Evolutionary conservation across 441 rosid genomes (phyloP), one percentile per base, ranked within the genome.

Genomic region (Brassica balearica): DNA sequence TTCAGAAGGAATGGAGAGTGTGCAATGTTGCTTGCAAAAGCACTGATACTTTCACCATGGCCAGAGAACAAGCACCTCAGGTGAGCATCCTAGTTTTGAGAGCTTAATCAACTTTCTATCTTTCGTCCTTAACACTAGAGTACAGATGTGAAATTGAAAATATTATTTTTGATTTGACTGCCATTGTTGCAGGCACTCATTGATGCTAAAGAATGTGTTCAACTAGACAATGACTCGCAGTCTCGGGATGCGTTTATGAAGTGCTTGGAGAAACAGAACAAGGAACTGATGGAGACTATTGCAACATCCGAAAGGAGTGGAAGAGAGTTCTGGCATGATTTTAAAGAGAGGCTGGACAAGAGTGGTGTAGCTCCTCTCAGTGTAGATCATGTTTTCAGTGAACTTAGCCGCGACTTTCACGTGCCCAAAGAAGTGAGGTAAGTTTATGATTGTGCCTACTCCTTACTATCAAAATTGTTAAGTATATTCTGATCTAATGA

Each of bases 171-270:
- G 27, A 23, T 11, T 73, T 41, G 78, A 76, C 87, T 74, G 78
- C 74, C 87, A 66, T 74, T 86, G 83, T 92, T 85, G 83, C 86
- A 88, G 76, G 78, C 77, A 41, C 82, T 69, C 77, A 65, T 77
- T 79, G 27, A 86, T 84, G 80, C 85, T 48, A 65, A 84, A 69
- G 34, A 0, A 29, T 29, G 34, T 29, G 34, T 29, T 29, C 34
- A 29, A 25, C 27, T 17, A 23, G 27, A 23, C 27, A 23, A 23
- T 23, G 0, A 23, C 27, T 23, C 27, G 27, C 27, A 23, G 27
- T 23, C 27, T 23, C 27, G 27, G 27, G 27, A 23, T 23, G 27
- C 27, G 0, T 29, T 29, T 29, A 29, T 5, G 34, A 29, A 29
- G 34, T 29, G 34, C 34, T 29, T 29, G 34, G 34, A 29, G 34